These are phyloP conservation scores for Emericellopsis atlantica DNA, from an alignment of 2,329 filamentous ascomycete species.

Conservation along the genomic window DNA sequence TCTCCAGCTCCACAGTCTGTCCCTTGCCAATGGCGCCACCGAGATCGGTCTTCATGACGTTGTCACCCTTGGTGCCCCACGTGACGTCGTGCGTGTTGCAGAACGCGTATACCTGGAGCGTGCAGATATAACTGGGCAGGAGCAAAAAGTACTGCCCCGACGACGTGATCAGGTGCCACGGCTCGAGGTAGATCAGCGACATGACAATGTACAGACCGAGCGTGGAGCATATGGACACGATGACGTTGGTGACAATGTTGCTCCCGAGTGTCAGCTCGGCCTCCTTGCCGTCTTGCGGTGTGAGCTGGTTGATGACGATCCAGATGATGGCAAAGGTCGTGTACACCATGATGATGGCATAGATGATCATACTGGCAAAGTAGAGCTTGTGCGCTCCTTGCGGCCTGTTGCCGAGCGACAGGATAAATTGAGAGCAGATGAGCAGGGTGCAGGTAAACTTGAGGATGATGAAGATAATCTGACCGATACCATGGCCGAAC, in stretches of 20 bases:
- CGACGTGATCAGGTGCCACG: constrained; percentile 98
- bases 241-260: constrained; percentile 89
- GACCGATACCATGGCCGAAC: constrained; percentile 77
- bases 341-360: constrained; percentile 87
- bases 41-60: constrained; percentile 84
- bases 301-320: constrained; percentile 76
- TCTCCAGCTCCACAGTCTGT: constrained; percentile 82
- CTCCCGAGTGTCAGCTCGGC: constrained; percentile 45
- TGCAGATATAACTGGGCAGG: constrained; percentile 90
- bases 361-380: constrained; percentile 76
- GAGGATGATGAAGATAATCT: constrained; percentile 74
- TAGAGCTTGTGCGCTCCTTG: constrained; percentile 92
- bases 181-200: constrained; percentile 92
- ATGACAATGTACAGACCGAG: constrained; percentile 92
- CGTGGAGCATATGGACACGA: constrained; percentile 80
- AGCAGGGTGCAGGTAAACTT: constrained; percentile 77
- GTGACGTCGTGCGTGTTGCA: constrained; percentile 99
- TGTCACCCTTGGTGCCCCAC: constrained; percentile 98
- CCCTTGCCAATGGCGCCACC: constrained; percentile 72
- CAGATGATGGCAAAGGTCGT: constrained; percentile 82
- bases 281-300: constrained; percentile 26
- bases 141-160: constrained; percentile 86
- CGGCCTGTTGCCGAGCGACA: constrained; percentile 90
- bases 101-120: constrained; percentile 94
- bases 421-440: constrained; percentile 90